Evolutionary conservation across 139 green algal species (phyloP).

Genomic region (Chlorella sp.): DNA sequence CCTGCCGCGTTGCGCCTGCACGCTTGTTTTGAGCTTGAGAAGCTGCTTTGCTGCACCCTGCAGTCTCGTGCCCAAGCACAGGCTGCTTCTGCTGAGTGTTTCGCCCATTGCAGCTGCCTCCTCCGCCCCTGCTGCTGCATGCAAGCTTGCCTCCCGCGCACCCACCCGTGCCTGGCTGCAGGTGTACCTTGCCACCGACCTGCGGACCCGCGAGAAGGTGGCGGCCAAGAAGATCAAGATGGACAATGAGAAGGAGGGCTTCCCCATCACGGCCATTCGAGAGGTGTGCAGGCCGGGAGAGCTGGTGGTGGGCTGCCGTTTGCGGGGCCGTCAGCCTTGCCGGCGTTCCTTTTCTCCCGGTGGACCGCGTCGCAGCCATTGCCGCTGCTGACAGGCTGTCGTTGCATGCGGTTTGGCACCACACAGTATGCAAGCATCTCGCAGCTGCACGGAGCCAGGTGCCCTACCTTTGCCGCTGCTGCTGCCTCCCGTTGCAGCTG

Average conservation of each 20-base stretch:
- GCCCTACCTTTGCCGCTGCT: too few species aligned
- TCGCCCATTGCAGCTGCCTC: not conserved
- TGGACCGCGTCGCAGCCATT: not conserved
- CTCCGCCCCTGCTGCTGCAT: not conserved
- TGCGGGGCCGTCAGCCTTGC: not conserved
- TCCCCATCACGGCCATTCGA: constrained; percentile 98
- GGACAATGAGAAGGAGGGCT: constrained; percentile 99
- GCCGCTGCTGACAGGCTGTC: too few species aligned
- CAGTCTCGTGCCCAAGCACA: not conserved
- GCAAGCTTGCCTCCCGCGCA: not conserved
- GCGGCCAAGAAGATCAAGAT: constrained; percentile 99
- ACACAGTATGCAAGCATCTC: too few species aligned
- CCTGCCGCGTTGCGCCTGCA: not conserved
- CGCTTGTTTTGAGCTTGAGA: not conserved
- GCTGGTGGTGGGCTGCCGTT: not conserved
- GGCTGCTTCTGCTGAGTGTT: not conserved
- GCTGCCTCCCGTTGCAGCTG: too few species aligned
- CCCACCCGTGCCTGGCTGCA: constrained; percentile 2
- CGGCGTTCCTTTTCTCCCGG: not conserved
- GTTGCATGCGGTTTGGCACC: too few species aligned
- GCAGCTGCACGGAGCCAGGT: too few species aligned
- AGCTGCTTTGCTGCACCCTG: too few species aligned
- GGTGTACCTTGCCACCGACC: constrained; percentile 60
- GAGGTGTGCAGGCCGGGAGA: constrained; percentile 57
- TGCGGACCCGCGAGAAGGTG: constrained; percentile 65